Conservation (phyloP, 495 filamentous ascomycete species). For the Tuber indicum region DNA sequence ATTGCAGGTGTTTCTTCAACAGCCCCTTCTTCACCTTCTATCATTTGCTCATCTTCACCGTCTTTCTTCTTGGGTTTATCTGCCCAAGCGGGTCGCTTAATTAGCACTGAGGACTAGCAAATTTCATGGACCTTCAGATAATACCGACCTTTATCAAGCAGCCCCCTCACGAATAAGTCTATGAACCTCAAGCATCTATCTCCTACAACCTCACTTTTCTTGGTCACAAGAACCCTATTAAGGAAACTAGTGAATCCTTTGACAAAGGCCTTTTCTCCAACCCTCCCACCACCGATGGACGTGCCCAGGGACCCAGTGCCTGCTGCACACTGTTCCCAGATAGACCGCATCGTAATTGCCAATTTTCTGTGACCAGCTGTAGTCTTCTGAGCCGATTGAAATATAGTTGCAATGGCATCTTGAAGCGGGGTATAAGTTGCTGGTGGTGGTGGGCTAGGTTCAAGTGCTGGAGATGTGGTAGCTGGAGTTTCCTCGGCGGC, state of each 20-base stretch:
- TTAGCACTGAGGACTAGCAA: not conserved
- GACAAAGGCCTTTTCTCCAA: conserved; percentile 79
- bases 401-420: conserved; percentile 49
- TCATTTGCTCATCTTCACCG: conserved; percentile 16
- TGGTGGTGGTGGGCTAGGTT: conserved; percentile 13
- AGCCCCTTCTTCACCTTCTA: conserved; percentile 44
- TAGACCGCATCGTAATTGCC: conserved; percentile 72
- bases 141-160: conserved; percentile 72
- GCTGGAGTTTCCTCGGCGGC: not conserved
- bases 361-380: conserved; percentile 86
- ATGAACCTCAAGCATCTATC: conserved; percentile 80
- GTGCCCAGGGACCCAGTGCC: conserved; percentile 47
- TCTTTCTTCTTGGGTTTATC: conserved; percentile 27
- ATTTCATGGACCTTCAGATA: conserved; percentile 2
- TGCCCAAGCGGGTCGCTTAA: conserved; percentile 3
- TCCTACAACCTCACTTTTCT: conserved; percentile 85
- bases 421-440: conserved; percentile 30
- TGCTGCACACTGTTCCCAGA: conserved; percentile 82
- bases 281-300: conserved; percentile 41
- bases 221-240: conserved; percentile 71
- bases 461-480: conserved; percentile 25
- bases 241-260: conserved; percentile 75
- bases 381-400: conserved; percentile 78
- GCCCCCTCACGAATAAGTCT: conserved; percentile 72
- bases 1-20: conserved; percentile 64